Conservation (phyloP, 2,329 filamentous ascomycete genomes). For the Magnaporthiopsis poae region DNA sequence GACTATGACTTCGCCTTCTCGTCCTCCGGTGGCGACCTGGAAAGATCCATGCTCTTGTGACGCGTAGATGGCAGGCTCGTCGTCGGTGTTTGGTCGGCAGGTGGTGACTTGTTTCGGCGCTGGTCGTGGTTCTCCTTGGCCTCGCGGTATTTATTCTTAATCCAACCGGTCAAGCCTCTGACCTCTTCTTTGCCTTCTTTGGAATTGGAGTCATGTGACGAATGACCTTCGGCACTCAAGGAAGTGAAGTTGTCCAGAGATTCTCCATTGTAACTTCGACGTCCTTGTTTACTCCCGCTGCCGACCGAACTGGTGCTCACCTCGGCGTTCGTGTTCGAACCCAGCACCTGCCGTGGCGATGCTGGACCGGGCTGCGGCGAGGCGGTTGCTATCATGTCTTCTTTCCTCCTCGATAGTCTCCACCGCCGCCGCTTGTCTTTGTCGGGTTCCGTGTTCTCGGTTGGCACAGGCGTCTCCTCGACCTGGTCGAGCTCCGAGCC, state of each 20-base stretch:
- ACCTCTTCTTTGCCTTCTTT: conserved; percentile 33
- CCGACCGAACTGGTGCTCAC: conserved; percentile 59
- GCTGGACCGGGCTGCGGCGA: neutral
- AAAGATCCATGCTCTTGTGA: conserved; percentile 38
- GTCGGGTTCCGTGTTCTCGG: conserved; percentile 32
- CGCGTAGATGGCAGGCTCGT: conserved; percentile 25
- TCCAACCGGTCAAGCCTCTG: conserved; percentile 46
- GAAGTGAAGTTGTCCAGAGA: conserved; percentile 21
- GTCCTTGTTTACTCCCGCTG: conserved; percentile 43
- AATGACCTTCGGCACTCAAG: conserved; percentile 29
- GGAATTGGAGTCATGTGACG: conserved; percentile 25
- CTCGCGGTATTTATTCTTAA: conserved; percentile 51
- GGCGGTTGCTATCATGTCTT: conserved; percentile 35
- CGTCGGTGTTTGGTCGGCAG: conserved; percentile 25
- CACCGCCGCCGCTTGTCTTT: conserved; percentile 61
- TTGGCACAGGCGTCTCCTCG: conserved; percentile 41
- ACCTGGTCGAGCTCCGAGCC: conserved; percentile 68
- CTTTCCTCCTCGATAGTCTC: conserved; percentile 61
- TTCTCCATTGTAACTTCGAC: conserved; percentile 42
- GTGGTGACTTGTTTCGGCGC: conserved; percentile 47
- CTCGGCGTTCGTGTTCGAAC: conserved; percentile 53
- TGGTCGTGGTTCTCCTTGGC: conserved; percentile 48
- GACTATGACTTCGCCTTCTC: conserved; percentile 16
- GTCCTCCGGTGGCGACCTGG: conserved; percentile 29
- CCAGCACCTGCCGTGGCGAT: conserved; percentile 39